Percentiles rank a stretch among this genome's conserved stretches.
Evolutionary conservation across 306 rosid genomes (phyloP).

Genomic region (Luffa acutangula): DNA sequence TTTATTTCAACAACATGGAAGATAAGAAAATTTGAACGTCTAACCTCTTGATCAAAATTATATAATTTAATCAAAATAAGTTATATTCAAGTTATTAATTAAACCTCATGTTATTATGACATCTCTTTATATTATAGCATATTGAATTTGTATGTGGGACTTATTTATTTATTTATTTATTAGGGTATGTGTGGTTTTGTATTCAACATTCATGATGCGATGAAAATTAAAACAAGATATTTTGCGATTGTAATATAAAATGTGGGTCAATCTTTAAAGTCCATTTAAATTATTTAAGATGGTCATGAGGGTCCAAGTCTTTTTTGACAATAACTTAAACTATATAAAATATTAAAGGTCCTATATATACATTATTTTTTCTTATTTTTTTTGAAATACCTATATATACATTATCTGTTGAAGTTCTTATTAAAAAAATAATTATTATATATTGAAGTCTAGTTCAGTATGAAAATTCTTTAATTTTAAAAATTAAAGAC

Average conservation of each 20-base stretch:
- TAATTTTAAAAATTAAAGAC: not conserved
- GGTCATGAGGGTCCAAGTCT: not conserved
- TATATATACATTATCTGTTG: not conserved
- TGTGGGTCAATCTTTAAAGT: not conserved
- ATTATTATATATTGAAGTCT: not conserved
- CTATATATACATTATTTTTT: too few relatives aligned
- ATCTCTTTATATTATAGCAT: not conserved
- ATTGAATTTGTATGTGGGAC: not conserved
- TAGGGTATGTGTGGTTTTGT: not conserved
- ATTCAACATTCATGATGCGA: not conserved
- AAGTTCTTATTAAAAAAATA: not conserved
- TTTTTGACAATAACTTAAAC: not conserved
- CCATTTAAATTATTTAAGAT: not conserved
- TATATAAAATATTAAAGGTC: not conserved
- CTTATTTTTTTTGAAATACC: too few relatives aligned
- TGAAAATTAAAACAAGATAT: not conserved
- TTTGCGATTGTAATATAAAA: not conserved
- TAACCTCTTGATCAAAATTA: too few relatives aligned
- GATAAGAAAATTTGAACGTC: too few relatives aligned
- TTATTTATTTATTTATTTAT: not conserved
- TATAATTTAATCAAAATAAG: too few relatives aligned
- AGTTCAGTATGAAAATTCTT: not conserved
- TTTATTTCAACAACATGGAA: too few relatives aligned
- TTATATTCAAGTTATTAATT: too few relatives aligned
- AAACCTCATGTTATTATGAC: not conserved